A percentile compares a stretch with the other conserved stretches of the same genome.
These are phyloP conservation scores for Tulasnella calospora DNA, from an alignment of 768 basidiomycete genomes.

Conservation along the genomic window DNA sequence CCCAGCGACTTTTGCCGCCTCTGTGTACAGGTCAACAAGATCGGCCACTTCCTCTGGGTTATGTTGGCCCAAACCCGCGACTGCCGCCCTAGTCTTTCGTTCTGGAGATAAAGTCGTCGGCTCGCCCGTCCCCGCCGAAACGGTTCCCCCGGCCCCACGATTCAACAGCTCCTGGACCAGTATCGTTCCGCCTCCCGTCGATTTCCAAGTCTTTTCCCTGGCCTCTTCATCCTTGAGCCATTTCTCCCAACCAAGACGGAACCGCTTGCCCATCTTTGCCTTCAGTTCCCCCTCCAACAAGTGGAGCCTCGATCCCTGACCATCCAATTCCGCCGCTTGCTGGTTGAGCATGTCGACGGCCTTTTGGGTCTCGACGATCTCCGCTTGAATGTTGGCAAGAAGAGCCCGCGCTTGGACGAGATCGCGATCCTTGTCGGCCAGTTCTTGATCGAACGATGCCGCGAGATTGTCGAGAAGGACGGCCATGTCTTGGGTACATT, in stretches of 20 bases:
- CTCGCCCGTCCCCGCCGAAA: background rate
- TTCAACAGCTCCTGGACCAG: background rate
- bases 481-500: slow-evolving; percentile 78
- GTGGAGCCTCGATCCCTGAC: slow-evolving; percentile 54
- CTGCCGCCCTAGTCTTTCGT: slow-evolving; percentile 38
- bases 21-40: slow-evolving; percentile 47
- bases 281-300: slow-evolving; percentile 62
- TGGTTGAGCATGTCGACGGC: slow-evolving; percentile 62
- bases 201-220: slow-evolving; percentile 63
- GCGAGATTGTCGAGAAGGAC: slow-evolving; percentile 84
- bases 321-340: slow-evolving; percentile 61
- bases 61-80: background rate
- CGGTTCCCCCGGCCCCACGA: background rate
- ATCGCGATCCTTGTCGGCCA: slow-evolving; percentile 87
- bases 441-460: slow-evolving; percentile 83
- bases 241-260: slow-evolving; percentile 85
- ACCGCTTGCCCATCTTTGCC: slow-evolving; percentile 73
- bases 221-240: slow-evolving; percentile 84
- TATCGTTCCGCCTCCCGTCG: slow-evolving; percentile 38
- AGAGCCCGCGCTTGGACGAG: slow-evolving; percentile 84
- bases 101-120: slow-evolving; percentile 42
- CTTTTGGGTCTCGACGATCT: slow-evolving; percentile 81
- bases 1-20: slow-evolving; percentile 53
- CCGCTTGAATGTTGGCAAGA: slow-evolving; percentile 78
- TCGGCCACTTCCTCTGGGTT: slow-evolving; percentile 42